Percentiles rank a stretch among this genome's conserved stretches.
phyloP scores from a whole-genome alignment of 2,329 filamentous ascomycete species.

The Orbilia brochopaga region DNA sequence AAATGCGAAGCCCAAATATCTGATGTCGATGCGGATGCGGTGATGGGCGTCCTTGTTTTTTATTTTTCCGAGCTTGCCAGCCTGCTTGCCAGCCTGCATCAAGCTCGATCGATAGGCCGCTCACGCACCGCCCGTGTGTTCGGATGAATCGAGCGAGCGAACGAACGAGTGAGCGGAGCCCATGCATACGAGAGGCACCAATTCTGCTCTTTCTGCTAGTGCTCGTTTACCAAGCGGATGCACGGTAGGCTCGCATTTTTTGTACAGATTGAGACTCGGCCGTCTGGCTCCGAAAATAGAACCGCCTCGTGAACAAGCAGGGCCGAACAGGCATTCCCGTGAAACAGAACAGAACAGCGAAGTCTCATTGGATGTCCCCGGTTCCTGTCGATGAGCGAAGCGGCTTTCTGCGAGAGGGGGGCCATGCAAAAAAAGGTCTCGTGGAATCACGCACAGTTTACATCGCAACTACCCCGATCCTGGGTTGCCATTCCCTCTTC shows the following conservation, averaged over 20 bases:
- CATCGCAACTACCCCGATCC: conserved; percentile 11
- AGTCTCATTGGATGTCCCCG: conserved; percentile 41
- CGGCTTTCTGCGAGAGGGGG: conserved; percentile 48
- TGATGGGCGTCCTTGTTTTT: conserved; percentile 19
- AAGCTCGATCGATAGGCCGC: conserved; percentile 11
- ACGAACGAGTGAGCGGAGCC: conserved; percentile 45
- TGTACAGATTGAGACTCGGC: conserved; percentile 49
- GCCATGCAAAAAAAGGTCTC: conserved; percentile 39
- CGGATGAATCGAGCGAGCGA: conserved; percentile 29
- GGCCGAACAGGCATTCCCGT: conserved; percentile 46
- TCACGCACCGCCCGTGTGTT: conserved; percentile 14
- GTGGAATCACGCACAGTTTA: conserved; percentile 34
- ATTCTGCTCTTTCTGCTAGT: conserved; percentile 24
- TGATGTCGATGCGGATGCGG: too few relatives aligned
- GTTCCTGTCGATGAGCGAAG: conserved; percentile 32
- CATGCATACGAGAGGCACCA: conserved; percentile 40
- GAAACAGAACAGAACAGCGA: conserved; percentile 39
- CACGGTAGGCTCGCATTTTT: conserved; percentile 38
- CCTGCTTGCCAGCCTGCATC: too few relatives aligned
- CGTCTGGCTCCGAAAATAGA: conserved; percentile 46
- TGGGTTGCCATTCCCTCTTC: conserved; percentile 19
- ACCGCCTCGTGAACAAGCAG: conserved; percentile 48
- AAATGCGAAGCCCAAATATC: conserved; percentile 2
- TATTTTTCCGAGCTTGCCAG: conserved; percentile 13
- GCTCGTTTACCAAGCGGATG: conserved; percentile 43